Evolutionary conservation across 176 grass and related monocot species (phyloP), one percentile per base, ranked within the genome.

Genomic region (Aegilops bicornis): DNA sequence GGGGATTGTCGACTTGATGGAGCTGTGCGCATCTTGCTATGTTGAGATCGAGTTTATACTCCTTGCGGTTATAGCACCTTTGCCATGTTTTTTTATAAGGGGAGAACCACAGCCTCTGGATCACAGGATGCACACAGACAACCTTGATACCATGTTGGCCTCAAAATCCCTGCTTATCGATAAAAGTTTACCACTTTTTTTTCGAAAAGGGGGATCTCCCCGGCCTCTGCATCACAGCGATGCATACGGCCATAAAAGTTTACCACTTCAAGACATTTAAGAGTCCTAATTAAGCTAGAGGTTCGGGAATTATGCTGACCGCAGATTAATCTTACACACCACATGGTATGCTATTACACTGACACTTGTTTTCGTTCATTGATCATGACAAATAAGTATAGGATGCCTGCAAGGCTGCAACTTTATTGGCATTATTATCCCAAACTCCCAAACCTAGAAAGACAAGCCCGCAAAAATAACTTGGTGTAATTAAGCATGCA

Each of bases 261-360:
- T 27, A 27, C 27, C 59, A 24, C 59, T 24, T 62, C n/a, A 62
- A 62, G 59, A 11, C 9, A 62, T 62, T 62, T 62, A 11, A 62
- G 59, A 2, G 7, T n/a, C 59, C 59, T 24, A 24, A 62, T 62
- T 24, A 24, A 62, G 17, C 20, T 19, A 19, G 50, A 54, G 15
- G 15, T 19, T 19, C 16, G 50, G 50, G 20, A 60, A 23, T 60
- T 60, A 60, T 60, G 27, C 27, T 27, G 27, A 27, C 27, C 27
- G 27, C 27, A 27, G 27, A 27, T 27, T 27, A 27, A 27, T 27
- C 27, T 27, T 27, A 42, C 62, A 77, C n/a, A 6, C 13, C 69
- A 85, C 69, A 81, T 52, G 77, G 77, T 64, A 74, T 4, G 30
- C 69, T 81, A 85, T 27, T 27, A 27, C 76, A 64, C 23, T 59